A percentile compares a stretch with the other conserved stretches of the same genome.
Conservation (phyloP, 192 early-diverging fungal species). For the Glomus cerebriforme region DNA sequence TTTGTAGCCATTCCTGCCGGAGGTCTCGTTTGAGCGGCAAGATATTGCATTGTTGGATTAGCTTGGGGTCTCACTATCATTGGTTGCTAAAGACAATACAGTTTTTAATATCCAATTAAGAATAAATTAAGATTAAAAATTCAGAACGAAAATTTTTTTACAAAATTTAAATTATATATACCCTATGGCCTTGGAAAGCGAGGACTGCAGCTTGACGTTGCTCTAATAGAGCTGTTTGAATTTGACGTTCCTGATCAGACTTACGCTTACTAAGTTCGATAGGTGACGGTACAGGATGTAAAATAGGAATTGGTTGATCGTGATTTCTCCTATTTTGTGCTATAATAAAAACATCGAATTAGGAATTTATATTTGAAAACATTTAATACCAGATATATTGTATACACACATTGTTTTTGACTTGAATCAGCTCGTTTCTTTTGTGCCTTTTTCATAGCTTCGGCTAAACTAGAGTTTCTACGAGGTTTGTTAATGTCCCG, state of each 20-base stretch:
- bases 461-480: constrained; percentile 57
- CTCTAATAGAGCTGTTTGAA: constrained; percentile 51
- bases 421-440: constrained; percentile 57
- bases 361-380: background rate
- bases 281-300: constrained; percentile 45
- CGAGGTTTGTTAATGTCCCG: constrained; percentile 35
- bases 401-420: constrained; percentile 39
- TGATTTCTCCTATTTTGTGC: constrained; percentile 8
- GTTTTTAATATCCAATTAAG: background rate
- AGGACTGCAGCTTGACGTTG: constrained; percentile 50
- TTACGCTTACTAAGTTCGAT: constrained; percentile 58
- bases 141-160: too few relatives aligned
- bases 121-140: constrained; percentile 3
- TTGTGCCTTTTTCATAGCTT: constrained; percentile 61
- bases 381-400: constrained; percentile 14
- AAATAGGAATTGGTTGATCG: background rate
- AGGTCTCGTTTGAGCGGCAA: background rate
- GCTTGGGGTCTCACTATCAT: constrained; percentile 24
- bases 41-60: background rate
- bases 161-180: background rate
- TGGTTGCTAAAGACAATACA: background rate
- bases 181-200: constrained; percentile 43
- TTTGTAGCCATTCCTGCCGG: background rate
- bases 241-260: constrained; percentile 51
- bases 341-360: background rate